Percentiles rank a stretch among this genome's conserved stretches.
phyloP scores from a whole-genome alignment of 116 monocot species.

The Iris pallida region DNA sequence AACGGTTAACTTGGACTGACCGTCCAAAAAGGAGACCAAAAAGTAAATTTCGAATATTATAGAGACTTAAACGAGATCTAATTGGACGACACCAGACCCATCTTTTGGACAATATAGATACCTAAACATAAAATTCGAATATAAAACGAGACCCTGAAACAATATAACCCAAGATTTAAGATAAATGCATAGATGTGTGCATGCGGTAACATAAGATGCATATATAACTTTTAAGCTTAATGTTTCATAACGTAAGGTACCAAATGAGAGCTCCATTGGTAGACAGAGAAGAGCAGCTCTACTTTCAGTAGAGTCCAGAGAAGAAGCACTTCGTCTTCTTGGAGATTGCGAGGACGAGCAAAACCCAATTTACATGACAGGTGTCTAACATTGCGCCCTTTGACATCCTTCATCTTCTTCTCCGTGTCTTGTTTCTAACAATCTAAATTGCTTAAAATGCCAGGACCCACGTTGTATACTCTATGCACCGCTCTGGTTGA shows the following conservation, averaged over 20 bases:
- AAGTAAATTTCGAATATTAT: too few relatives aligned
- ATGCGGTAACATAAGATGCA: not conserved
- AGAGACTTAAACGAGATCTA: too few relatives aligned
- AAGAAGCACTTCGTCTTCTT: conserved; percentile 35
- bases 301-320: conserved; percentile 33
- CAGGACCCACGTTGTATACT: conserved; percentile 51
- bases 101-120: too few relatives aligned
- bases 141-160: too few relatives aligned
- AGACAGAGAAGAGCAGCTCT: conserved; percentile 48
- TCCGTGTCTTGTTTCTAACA: not conserved
- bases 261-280: conserved; percentile 64
- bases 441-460: not conserved
- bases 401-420: not conserved
- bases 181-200: not conserved
- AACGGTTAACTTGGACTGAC: too few relatives aligned
- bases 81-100: too few relatives aligned
- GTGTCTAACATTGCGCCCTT: conserved; percentile 12
- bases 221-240: not conserved
- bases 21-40: too few relatives aligned
- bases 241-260: conserved; percentile 25
- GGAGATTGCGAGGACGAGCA: conserved; percentile 56
- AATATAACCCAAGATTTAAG: too few relatives aligned
- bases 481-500: conserved; percentile 59
- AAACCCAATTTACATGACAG: conserved; percentile 75
- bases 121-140: too few relatives aligned